These are phyloP conservation scores for Melocanna baccifera DNA, from an alignment of 176 grass and related monocot genomes.

Conservation along the genomic window DNA sequence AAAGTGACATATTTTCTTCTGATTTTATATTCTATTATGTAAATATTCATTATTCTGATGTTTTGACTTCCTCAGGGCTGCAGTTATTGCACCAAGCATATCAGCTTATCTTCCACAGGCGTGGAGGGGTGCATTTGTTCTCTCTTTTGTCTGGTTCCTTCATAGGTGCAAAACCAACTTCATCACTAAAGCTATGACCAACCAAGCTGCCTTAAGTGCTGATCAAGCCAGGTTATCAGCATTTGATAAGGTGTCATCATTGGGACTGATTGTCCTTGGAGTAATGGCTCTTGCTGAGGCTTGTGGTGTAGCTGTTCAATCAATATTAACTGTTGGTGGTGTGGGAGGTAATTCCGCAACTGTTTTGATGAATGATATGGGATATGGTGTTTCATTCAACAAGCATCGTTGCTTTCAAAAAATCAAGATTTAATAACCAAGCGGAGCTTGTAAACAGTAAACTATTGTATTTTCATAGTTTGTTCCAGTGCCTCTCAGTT, in stretches of 20 bases:
- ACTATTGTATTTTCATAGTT: neutral
- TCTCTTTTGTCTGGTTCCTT: conserved; percentile 95
- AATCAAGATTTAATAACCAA: conserved; percentile 12
- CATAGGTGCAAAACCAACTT: conserved; percentile 90
- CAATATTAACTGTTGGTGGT: conserved; percentile 96
- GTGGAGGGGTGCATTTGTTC: conserved; percentile 73
- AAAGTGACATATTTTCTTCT: conserved; percentile 6
- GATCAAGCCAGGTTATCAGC: conserved; percentile 70
- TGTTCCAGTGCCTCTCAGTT: neutral
- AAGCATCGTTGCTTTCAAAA: neutral
- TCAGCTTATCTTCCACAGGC: conserved; percentile 63
- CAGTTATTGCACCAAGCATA: conserved; percentile 64
- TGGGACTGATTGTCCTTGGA: conserved; percentile 77
- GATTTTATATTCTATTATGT: conserved; percentile 1
- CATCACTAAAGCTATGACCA: conserved; percentile 55
- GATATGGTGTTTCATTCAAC: neutral
- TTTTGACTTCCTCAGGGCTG: conserved; percentile 48
- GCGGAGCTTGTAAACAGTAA: neutral
- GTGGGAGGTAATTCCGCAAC: conserved; percentile 71
- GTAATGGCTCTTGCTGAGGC: conserved; percentile 88
- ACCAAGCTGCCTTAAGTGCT: conserved; percentile 29
- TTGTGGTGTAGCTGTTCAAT: conserved; percentile 82
- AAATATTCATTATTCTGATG: conserved; percentile 30
- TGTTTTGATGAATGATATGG: neutral
- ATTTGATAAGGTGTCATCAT: conserved; percentile 70